These are phyloP conservation scores for Plasmodium vinckei DNA, from an alignment of 169 alveolate species.

Conservation along the genomic window DNA sequence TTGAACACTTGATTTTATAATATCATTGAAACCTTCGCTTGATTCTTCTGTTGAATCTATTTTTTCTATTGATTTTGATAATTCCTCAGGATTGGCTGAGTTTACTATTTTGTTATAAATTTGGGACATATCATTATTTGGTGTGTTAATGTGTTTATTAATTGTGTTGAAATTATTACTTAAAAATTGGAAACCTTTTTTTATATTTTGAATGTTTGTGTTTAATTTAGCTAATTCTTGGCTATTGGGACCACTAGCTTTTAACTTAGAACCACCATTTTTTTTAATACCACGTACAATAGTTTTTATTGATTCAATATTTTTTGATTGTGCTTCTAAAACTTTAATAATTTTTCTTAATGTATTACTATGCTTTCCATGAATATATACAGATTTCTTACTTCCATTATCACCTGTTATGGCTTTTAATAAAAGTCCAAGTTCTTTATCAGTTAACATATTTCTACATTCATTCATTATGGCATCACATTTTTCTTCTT, in stretches of 20 bases:
- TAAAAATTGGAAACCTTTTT: conserved; percentile 8
- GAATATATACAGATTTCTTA: background rate
- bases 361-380: conserved; percentile 12
- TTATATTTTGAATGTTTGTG: conserved; percentile 1
- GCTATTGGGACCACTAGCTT: conserved; percentile 1
- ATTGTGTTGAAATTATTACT: background rate
- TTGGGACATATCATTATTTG: background rate
- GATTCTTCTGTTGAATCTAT: background rate
- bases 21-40: conserved; percentile 1
- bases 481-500: conserved; percentile 5
- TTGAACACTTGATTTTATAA: conserved; percentile 15
- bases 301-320: conserved; percentile 4
- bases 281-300: conserved; percentile 18
- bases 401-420: conserved; percentile 5
- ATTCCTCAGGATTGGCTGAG: background rate
- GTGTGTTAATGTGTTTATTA: background rate
- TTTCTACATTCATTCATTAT: conserved; percentile 35
- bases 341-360: conserved; percentile 32
- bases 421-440: background rate
- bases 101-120: background rate
- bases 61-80: background rate
- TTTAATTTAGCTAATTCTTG: background rate
- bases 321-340: conserved; percentile 15
- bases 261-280: background rate
- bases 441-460: conserved; percentile 5